Conservation (phyloP, 768 basidiomycete genomes). For the Boletus rufocinnamomeus region DNA sequence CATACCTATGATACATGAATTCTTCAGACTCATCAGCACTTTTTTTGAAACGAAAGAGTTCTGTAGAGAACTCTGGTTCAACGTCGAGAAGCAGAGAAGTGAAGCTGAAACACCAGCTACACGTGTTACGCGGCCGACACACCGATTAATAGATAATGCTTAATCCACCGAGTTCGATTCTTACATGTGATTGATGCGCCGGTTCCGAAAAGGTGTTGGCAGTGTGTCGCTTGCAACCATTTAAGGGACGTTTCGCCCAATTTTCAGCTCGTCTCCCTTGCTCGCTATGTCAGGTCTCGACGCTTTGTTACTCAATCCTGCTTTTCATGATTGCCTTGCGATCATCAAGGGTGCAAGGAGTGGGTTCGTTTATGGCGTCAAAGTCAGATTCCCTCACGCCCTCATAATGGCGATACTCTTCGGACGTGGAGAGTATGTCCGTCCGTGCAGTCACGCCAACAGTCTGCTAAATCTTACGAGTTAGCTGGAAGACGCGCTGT, state of each 20-base stretch:
- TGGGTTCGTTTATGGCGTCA: conserved; percentile 87
- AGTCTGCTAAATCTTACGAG: conserved; percentile 12
- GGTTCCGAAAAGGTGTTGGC: background rate
- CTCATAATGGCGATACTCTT: conserved; percentile 95
- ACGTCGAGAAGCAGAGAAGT: background rate
- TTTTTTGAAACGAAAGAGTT: background rate
- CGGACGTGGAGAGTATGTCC: conserved; percentile 83
- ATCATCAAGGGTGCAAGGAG: conserved; percentile 94
- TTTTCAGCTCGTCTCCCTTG: conserved; percentile 1
- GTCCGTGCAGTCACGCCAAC: background rate
- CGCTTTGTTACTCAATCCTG: conserved; percentile 52
- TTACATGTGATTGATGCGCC: conserved; percentile 31
- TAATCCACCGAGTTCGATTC: background rate
- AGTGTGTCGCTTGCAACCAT: background rate
- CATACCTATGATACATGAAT: background rate
- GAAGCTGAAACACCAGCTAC: background rate
- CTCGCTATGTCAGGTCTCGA: conserved; percentile 29
- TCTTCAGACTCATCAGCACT: no score
- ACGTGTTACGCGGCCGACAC: background rate
- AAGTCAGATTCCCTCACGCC: conserved; percentile 94
- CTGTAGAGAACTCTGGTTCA: background rate
- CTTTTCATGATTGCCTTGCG: conserved; percentile 86
- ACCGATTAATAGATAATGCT: background rate
- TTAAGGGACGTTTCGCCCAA: background rate
- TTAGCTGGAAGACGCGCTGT: conserved; percentile 71